Evolutionary conservation across 495 filamentous ascomycete species (phyloP), one percentile per base, ranked within the genome.

Genomic region (Annulohypoxylon nitens): DNA sequence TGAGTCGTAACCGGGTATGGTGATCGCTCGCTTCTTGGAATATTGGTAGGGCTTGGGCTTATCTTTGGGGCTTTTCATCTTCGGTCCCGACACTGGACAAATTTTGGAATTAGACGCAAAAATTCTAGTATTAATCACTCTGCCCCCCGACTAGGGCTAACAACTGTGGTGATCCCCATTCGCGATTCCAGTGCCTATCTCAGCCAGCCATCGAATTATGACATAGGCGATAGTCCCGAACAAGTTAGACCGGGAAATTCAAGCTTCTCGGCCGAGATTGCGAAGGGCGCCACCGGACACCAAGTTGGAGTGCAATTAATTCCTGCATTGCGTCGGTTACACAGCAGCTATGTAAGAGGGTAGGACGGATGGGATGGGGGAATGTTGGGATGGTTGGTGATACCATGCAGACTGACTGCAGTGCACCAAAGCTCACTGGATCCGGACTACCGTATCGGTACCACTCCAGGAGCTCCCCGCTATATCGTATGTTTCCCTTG

Each of bases 201-300:
- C 10, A 50, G 16, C 4, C 45, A 25, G 10, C 45, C 45, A 20
- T 12, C 20, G 48, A 51, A 51, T 20, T 12, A 25, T 8, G 48
- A 51, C 18, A 10, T 14, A n/a, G 30, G 5, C 50, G 23, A 33
- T n/a, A 33, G 14, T 26, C 14, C 7, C 18, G 48, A 26, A 18
- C 12, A 25, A 54, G 50, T 11, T 33, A 33, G 50, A 14, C 30
- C 25, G 16, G 12, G n/a, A 2, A 12, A 25, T 33, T 33, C 25
- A 54, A 33, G 50, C 23, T 54, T 54, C 50, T 54, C 50, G 50
- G 50, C 50, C 50, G 50, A 54, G 50, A 54, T 54, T 7, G 25
- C 50, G 25, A 26, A 54, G 34, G 39, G 39, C 39, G 12, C 39
- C 39, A 11, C 3, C 36, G 20, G 61, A 51, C 45, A 34, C 16